These are phyloP conservation scores for Dothideomycetes sp. DNA, from an alignment of 2,329 filamentous ascomycete genomes.

Conservation along the genomic window DNA sequence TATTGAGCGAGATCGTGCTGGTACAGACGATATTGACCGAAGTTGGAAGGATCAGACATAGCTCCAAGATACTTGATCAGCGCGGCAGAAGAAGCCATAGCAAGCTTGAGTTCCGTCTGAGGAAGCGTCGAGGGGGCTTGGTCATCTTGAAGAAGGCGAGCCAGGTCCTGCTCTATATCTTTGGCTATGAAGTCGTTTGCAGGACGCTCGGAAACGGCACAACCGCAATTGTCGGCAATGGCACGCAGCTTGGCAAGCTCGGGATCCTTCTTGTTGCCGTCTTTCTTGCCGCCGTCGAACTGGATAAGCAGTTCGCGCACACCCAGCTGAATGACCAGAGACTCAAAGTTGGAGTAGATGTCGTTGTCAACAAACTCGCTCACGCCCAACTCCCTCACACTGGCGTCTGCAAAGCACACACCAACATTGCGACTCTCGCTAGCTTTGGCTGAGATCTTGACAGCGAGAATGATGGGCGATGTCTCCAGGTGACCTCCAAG, in stretches of 20 bases:
- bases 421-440: conserved; percentile 77
- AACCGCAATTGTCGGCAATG: conserved; percentile 85
- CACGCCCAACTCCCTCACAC: conserved; percentile 86
- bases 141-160: conserved; percentile 79
- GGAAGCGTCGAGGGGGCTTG: conserved; percentile 64
- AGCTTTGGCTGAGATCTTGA: conserved; percentile 85
- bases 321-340: conserved; percentile 87
- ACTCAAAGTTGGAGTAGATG: conserved; percentile 95
- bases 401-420: conserved; percentile 96
- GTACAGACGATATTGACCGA: conserved; percentile 93
- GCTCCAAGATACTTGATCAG: conserved; percentile 90
- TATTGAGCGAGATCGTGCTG: conserved; percentile 94
- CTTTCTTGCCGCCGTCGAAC: conserved; percentile 62
- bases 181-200: conserved; percentile 69
- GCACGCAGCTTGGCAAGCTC: conserved; percentile 78
- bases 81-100: conserved; percentile 88
- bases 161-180: conserved; percentile 92
- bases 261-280: conserved; percentile 60
- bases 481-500: conserved; percentile 76
- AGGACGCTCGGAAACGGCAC: conserved; percentile 75
- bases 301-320: conserved; percentile 90
- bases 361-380: conserved; percentile 99
- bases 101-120: conserved; percentile 85
- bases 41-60: conserved; percentile 85
- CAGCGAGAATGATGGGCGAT: conserved; percentile 86